Evolutionary conservation across 768 basidiomycete species (phyloP), one percentile per base, ranked within the genome.

Genomic region (Butyriboletus loyo): DNA sequence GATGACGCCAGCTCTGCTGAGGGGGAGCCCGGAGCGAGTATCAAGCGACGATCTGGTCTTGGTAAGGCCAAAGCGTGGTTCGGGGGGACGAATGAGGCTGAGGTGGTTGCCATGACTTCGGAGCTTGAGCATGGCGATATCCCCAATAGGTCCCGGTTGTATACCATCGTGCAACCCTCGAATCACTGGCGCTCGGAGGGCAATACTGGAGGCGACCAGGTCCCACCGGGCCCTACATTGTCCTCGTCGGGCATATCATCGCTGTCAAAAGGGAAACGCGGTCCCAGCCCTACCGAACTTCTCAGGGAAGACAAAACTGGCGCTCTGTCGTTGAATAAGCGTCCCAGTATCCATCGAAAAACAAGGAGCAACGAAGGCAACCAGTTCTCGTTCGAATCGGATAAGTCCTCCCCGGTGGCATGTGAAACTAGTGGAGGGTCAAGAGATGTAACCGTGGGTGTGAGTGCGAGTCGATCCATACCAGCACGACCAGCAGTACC

Each of bases 281-380:
- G 78, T 2, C 82, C 84, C 30, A 88, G 86, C 58, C 87, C 88
- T 36, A 86, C 85, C 11, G 87, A 89, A 68, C 69, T 86, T 48
- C 67, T 73, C 50, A 84, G 79, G 65, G 81, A 87, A 68, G 81
- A 81, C 50, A 78, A 73, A 59, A 75, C 73, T 37, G 86, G 85
- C 4, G 80, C 79, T 31, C 66, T 77, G 46, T 71, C 78, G 49
- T 71, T 81, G 50, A 77, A 80, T 27, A 89, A 89, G 67, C 77
- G 86, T 35, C 86, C 85, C 31, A 89, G 85, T 55, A 72, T 85
- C 53, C 84, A 86, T 63, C 73, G 78, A 38, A 75, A 76, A 61
- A 40, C 35, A 13, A 48, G 39, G 14, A 49, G 48, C 35, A 54
- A 57, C 4, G 59, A 59, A n/a, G 55, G 38, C 9, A 44, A 37